phyloP scores from a whole-genome alignment of 2,329 filamentous ascomycete genomes.

The Elsinoe perseae region DNA sequence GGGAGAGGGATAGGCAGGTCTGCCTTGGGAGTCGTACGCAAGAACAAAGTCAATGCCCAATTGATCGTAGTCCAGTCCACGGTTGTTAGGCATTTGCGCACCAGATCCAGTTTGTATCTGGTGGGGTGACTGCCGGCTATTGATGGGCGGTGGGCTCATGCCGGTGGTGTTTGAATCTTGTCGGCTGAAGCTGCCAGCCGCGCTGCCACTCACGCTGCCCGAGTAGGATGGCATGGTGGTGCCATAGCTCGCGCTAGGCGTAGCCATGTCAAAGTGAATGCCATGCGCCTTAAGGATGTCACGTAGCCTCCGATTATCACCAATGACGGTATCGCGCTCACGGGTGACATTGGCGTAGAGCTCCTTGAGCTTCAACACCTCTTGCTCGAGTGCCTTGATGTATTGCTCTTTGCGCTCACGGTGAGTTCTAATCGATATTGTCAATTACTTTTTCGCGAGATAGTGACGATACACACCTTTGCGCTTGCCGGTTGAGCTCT shows the following conservation, averaged over 20 bases:
- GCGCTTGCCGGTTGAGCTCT: conserved; percentile 90
- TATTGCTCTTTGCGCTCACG: conserved; percentile 95
- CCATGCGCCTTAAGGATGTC: conserved; percentile 53
- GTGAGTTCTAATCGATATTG: conserved; percentile 61
- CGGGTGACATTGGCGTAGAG: conserved; percentile 65
- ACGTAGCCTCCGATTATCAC: conserved; percentile 73
- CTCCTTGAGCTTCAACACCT: conserved; percentile 82
- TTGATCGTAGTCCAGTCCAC: conserved; percentile 64
- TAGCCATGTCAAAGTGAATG: conserved; percentile 47
- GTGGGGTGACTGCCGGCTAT: conserved; percentile 18
- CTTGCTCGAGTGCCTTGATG: conserved; percentile 86
- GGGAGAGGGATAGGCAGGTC: conserved; percentile 51
- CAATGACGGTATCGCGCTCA: conserved; percentile 65
- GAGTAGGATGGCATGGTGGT: conserved; percentile 31
- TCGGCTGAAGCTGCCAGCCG: conserved; percentile 53
- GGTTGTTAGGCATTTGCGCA: conserved; percentile 28
- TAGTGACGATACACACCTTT: conserved; percentile 55
- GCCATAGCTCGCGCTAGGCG: conserved; percentile 30
- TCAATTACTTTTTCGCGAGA: neutral
- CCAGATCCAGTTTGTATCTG: conserved; percentile 18
- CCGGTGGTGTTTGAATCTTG: conserved; percentile 39
- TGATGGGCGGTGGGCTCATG: conserved; percentile 38
- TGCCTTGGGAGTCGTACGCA: conserved; percentile 58
- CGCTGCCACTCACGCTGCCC: conserved; percentile 46
- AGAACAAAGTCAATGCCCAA: conserved; percentile 84